Evolutionary conservation across 768 basidiomycete genomes (phyloP), one percentile per base, ranked within the genome.

Genomic region (Cystoderma amianthinum): DNA sequence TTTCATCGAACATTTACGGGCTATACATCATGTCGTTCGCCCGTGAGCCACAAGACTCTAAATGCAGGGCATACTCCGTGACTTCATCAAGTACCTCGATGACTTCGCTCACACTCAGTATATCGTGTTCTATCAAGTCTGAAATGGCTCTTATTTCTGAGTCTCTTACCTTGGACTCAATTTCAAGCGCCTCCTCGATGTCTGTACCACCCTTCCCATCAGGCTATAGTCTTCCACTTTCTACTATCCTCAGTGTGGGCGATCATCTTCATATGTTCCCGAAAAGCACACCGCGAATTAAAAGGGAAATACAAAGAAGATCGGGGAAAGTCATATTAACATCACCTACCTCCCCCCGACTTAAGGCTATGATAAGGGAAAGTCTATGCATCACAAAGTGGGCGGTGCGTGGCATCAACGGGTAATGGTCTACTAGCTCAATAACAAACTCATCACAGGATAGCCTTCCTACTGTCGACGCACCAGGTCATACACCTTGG

Each of bases 401-500:
- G 69, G 60, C 56, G 33, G 69, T 71, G 52, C 45, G 65, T 56
- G 18, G n/a, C 9, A 15, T 36, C 17, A 7, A 36, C 34, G 9
- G 9, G 17, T 9, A 17, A 19, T 17, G 18, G 16, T 36, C 9
- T n/a, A 16, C 7, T 15, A 17, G 9, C 6, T 17, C n/a, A 15
- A 6, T 19, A 17, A 15, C 17, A 15, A 6, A 6, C 6, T 17
- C 18, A 15, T 19, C 9, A 15, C 17, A 36, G 34, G 16, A 36
- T 9, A 36, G 17, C 34, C 7, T 36, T 19, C 16, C 34, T n/a
- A 7, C 7, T 6, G 12, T 15, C 7, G 16, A 36, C 11, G 55
- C 62, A 18, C 62, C 67, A 23, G 65, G 62, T n/a, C 67, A 68
- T 44, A 54, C 55, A 32, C 67, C 69, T 15, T 71, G 69, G 69